phyloP scores from a whole-genome alignment of 768 basidiomycete genomes.

The Sistotremastrum niveocremeum region DNA sequence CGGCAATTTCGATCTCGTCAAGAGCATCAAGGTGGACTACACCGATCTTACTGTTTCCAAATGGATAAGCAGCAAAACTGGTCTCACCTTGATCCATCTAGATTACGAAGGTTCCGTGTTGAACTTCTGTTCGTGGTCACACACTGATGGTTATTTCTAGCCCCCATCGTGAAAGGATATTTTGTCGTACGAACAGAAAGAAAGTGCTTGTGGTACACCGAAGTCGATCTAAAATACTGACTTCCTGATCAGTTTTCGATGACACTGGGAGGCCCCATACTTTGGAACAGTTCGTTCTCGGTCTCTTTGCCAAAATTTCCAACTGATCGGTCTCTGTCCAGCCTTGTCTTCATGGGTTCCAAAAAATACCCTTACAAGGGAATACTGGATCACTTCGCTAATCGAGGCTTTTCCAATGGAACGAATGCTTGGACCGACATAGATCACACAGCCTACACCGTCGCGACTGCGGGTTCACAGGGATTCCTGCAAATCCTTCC shows the following conservation, averaged over 20 bases:
- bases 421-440: slow-evolving; percentile 97
- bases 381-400: slow-evolving; percentile 87
- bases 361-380: slow-evolving; percentile 95
- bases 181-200: slow-evolving; percentile 88
- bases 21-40: slow-evolving; percentile 61
- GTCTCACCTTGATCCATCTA: slow-evolving; percentile 81
- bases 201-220: slow-evolving; percentile 22
- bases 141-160: slow-evolving; percentile 24
- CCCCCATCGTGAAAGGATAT: slow-evolving; percentile 82
- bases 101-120: slow-evolving; percentile 64
- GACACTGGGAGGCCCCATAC: slow-evolving; percentile 95
- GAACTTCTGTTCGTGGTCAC: not conserved
- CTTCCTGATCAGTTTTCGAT: slow-evolving; percentile 55
- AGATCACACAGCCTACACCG: slow-evolving; percentile 91
- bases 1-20: slow-evolving; percentile 78
- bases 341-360: slow-evolving; percentile 89
- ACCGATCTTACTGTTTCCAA: slow-evolving; percentile 75
- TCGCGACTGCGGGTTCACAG: slow-evolving; percentile 88
- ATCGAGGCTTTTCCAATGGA: slow-evolving; percentile 82
- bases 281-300: slow-evolving; percentile 67
- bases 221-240: not conserved
- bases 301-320: not conserved
- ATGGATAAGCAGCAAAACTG: slow-evolving; percentile 78
- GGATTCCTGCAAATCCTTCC: slow-evolving; percentile 78
- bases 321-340: slow-evolving; percentile 14